These are phyloP conservation scores for Cryptococcus sp. DNA, from an alignment of 1,284 basidiomycete species.

Conservation along the genomic window DNA sequence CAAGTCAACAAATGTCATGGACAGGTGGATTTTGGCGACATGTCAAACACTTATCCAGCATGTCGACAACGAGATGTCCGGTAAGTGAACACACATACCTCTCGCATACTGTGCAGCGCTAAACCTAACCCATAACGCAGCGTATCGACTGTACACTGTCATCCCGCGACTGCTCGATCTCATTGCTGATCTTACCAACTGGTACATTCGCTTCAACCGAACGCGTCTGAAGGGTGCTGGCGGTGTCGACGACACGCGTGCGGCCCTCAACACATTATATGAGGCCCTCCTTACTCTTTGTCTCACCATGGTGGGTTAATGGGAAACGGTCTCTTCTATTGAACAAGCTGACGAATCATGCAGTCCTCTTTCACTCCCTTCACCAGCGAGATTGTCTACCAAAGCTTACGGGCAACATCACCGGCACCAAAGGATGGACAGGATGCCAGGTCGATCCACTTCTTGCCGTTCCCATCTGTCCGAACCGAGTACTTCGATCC, in stretches of 20 bases:
- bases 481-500: conserved; percentile 94
- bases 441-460: conserved; percentile 92
- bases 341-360: conserved; percentile 14
- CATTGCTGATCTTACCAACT: conserved; percentile 96
- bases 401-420: conserved; percentile 81
- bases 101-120: too few species aligned
- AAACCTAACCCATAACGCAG: conserved; percentile 27
- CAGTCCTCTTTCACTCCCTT: conserved; percentile 98
- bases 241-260: conserved; percentile 81
- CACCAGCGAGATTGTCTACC: conserved; percentile 96
- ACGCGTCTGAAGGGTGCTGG: conserved; percentile 94
- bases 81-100: conserved; percentile 30
- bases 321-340: too few species aligned
- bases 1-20: conserved; percentile 93
- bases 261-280: conserved; percentile 93
- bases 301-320: conserved; percentile 76
- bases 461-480: conserved; percentile 89
- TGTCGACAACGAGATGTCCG: conserved; percentile 92
- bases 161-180: conserved; percentile 91
- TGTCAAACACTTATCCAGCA: conserved; percentile 95
- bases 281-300: conserved; percentile 93
- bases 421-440: conserved; percentile 66
- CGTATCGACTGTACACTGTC: conserved; percentile 97
- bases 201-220: conserved; percentile 99
- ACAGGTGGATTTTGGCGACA: conserved; percentile 94